Evolutionary conservation across 1,284 basidiomycete species (phyloP).

Genomic region (Malassezia restricta): DNA sequence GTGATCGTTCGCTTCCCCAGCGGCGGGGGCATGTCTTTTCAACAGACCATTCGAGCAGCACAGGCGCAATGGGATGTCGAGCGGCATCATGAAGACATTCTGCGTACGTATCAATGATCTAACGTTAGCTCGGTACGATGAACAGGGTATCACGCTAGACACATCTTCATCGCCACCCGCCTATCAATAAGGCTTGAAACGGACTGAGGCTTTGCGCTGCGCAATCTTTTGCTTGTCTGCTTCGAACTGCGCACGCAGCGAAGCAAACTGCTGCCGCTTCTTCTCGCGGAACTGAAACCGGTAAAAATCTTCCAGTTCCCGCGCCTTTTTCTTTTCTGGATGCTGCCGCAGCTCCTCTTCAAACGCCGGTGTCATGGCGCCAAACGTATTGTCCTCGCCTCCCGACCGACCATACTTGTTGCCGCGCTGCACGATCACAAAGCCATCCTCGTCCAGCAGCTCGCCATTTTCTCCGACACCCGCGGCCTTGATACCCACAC

Average conservation of each 20-base stretch:
- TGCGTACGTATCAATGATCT: conserved; percentile 3
- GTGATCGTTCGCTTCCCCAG: neutral
- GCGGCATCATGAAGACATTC: neutral
- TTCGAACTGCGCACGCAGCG: conserved; percentile 37
- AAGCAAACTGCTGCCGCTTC: conserved; percentile 36
- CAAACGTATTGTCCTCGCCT: conserved; percentile 13
- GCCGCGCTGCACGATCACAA: conserved; percentile 40
- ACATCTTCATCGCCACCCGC: neutral
- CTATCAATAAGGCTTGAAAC: conserved; percentile 34
- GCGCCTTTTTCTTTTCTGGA: conserved; percentile 26
- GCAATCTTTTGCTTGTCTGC: conserved; percentile 35
- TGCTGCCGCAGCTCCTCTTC: conserved; percentile 19
- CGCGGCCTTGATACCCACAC: conserved; percentile 32
- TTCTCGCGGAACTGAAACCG: conserved; percentile 39
- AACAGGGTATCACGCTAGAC: conserved; percentile 11
- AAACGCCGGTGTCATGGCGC: conserved; percentile 14
- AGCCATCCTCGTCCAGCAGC: conserved; percentile 41
- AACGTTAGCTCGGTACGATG: conserved; percentile 7
- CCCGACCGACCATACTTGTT: conserved; percentile 34
- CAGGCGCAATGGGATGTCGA: neutral
- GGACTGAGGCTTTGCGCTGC: conserved; percentile 29
- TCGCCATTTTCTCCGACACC: conserved; percentile 36
- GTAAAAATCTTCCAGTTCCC: conserved; percentile 38
- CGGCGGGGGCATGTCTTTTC: neutral
- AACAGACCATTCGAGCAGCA: neutral